Base-by-base conservation (phyloP, 495 filamentous ascomycete genomes). In the Tuber melanosporum region DNA sequence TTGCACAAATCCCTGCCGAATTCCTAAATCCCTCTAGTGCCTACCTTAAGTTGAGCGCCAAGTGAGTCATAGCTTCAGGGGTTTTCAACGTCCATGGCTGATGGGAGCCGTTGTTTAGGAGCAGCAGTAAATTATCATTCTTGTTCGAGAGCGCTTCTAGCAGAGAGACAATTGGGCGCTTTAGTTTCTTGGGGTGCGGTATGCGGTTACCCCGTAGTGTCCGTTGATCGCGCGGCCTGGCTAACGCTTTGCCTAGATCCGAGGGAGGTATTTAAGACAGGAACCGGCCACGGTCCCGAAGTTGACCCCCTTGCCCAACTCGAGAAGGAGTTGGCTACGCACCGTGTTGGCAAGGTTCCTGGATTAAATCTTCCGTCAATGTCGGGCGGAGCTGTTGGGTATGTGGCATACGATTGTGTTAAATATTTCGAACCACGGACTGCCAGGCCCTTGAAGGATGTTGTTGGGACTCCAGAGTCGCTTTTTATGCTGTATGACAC, bases 401-500 rank as follows among this genome's bases (percentile, higher is more conserved):
- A 98, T 83, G 92, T 99, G 8, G 93, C 94, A 57, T 99, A 98
- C 84, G 95, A 99, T 84, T 99, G 95, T 85, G 92, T 99, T 77
- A 90, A 90, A 83, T 99, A 99, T 85, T 99, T 99, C 79, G 95
- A 99, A 86, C 95, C 95, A 45, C 94, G 92, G 87, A 97, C 95
- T 1, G 90, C 89, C 26, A 89, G 94, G 66, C 89, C 91, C 5
- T 90, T 97, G 86, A 92, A 95, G 85, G 95, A 99, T 85, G 86
- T 95, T 3, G 88, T 98, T 26, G 86, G 91, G 69, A 92, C 97
- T 32, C 95, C 95, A 2, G 95, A 99, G 86, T 93, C 92, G 20
- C 86, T 99, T 2, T 99, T 99, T 85, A 99, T 99, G 95, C 88
- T 99, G 39, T 98, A 92, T 86, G 93, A 98, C 82, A 99, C 95